Conservation (phyloP, 139 green algal species). For the Pedinophyceae sp. region DNA sequence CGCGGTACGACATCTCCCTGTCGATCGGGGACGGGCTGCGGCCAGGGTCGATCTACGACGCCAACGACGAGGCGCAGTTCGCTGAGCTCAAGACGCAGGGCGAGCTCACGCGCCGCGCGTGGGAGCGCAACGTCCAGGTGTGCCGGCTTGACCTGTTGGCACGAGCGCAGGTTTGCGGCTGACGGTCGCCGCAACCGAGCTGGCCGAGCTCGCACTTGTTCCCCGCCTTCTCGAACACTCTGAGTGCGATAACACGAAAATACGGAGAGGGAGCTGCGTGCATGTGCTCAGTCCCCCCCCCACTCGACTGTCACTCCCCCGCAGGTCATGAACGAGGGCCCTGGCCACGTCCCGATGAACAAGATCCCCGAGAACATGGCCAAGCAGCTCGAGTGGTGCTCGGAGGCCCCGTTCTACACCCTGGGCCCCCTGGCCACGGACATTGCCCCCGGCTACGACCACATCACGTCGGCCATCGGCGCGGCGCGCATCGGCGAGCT, state of each 20-base stretch:
- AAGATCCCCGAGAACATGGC: slow-evolving; percentile 94
- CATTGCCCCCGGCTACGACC: slow-evolving; percentile 90
- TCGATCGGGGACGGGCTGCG: slow-evolving; percentile 71
- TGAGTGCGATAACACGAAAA: neutral
- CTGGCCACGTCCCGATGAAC: slow-evolving; percentile 86
- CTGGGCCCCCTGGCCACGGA: slow-evolving; percentile 88
- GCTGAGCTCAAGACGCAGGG: slow-evolving; percentile 88
- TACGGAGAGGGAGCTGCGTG: no score
- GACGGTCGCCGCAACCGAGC: no score
- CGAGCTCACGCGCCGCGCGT: slow-evolving; percentile 79
- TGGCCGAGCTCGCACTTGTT: no score
- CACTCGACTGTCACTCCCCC: no score
- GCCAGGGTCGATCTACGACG: slow-evolving; percentile 64
- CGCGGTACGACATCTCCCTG: slow-evolving; percentile 69
- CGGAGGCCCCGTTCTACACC: slow-evolving; percentile 93
- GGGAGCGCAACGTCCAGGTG: slow-evolving; percentile 82
- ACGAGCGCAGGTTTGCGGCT: no score
- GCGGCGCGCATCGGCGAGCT: slow-evolving; percentile 80
- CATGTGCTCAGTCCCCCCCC: no score
- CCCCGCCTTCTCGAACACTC: no score
- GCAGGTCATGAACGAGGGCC: slow-evolving; percentile 93
- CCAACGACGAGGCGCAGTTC: slow-evolving; percentile 92
- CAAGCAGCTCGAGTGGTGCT: slow-evolving; percentile 63
- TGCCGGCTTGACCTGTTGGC: neutral
- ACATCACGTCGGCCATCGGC: slow-evolving; percentile 93